These are phyloP conservation scores for Metschnikowia rubicola DNA, from an alignment of 805 yeast species.

Conservation along the genomic window DNA sequence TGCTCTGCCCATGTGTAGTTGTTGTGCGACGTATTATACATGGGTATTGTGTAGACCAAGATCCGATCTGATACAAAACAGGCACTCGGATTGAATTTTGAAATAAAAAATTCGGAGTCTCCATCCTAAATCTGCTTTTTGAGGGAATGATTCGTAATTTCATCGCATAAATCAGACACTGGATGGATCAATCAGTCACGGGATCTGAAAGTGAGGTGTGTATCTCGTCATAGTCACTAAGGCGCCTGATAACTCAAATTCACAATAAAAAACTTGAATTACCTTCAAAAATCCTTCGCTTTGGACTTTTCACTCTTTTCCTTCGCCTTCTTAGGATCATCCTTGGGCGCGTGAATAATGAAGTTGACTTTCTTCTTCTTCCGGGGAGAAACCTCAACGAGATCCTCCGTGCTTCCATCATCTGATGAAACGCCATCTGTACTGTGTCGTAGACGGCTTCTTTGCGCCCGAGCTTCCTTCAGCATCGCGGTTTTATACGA, in stretches of 20 bases:
- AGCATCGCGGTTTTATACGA: slow-evolving; percentile 24
- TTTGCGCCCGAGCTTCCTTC: slow-evolving; percentile 27
- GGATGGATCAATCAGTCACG: too few relatives aligned
- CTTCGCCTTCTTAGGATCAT: neutral
- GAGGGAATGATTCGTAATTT: too few relatives aligned
- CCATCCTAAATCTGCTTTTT: too few relatives aligned
- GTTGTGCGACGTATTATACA: neutral
- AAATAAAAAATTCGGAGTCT: too few relatives aligned
- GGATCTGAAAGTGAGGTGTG: too few relatives aligned
- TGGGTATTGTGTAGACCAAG: neutral
- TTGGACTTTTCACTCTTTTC: neutral
- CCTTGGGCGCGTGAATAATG: neutral
- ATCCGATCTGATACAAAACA: too few relatives aligned
- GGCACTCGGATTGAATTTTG: too few relatives aligned
- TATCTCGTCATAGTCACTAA: too few relatives aligned
- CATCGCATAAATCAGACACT: too few relatives aligned
- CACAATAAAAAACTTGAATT: too few relatives aligned
- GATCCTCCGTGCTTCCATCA: neutral
- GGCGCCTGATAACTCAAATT: too few relatives aligned
- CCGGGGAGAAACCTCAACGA: slow-evolving; percentile 10
- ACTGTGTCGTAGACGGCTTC: slow-evolving; percentile 18
- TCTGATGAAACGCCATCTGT: neutral
- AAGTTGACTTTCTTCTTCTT: slow-evolving; percentile 30
- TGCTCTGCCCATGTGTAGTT: too few relatives aligned
- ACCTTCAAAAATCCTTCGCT: neutral